Evolutionary conservation across 768 basidiomycete species (phyloP), one percentile per base, ranked within the genome.

Genomic region (Tylopilus felleus): DNA sequence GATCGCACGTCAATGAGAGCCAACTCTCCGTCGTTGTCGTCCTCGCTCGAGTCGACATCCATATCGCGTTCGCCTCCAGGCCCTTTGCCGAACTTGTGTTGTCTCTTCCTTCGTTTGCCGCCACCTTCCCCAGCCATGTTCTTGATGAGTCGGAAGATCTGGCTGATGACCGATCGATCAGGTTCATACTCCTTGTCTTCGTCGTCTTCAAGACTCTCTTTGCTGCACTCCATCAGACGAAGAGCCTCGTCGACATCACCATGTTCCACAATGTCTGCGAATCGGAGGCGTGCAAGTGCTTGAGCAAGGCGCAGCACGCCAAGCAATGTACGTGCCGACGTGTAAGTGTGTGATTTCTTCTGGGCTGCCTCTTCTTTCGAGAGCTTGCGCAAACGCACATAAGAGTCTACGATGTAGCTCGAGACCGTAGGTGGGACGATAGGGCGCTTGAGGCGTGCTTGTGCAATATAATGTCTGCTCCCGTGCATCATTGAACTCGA

Each of bases 221-320:
- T 99, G 74, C 90, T 93, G 61, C 90, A 93, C 55, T 94, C 93
- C 95, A 99, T 98, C 56, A 99, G 75, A 36, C 97, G 85, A 57
- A 99, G 76, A 2, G 97, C 97, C 72, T 98, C 97, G 65, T 98
- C 94, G 13, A 99, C 94, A 66, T 99, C 97, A 36, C 81, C 79
- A 52, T 86, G 83, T 46, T 85, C 85, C 38, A 98, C 97, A 2
- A 74, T 74, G 63, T 88, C 83, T 47, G 89, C 82, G 74, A 87
- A 92, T 35, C 96, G 86, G 25, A 99, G 78, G 17, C 97, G 88
- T 1, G 97, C 95, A 40, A 96, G 85, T 0, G 95, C 94, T 70
- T 99, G 97, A 0, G 96, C 83, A 31, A 99, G 84, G 56, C 97
- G 93, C 4, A 99, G 81, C 44, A 98, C 86, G 49, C 91, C 97